These are phyloP conservation scores for Erysimum pusillum DNA, from an alignment of 441 rosid genomes.

Conservation along the genomic window DNA sequence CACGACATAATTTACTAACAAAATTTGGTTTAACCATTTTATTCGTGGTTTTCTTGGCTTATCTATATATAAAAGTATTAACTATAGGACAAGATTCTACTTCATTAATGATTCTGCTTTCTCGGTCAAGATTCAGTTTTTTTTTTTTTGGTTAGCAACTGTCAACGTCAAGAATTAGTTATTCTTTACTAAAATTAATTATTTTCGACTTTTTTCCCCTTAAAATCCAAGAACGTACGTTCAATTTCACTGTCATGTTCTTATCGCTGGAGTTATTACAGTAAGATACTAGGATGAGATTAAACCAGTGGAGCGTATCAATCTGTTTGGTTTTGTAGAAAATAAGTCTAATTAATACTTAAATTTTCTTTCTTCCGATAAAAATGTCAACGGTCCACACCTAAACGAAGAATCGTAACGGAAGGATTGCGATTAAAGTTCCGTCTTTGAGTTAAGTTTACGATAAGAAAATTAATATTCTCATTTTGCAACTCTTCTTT, in stretches of 20 bases:
- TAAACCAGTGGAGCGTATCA: neutral
- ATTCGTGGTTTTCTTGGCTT: too few species aligned
- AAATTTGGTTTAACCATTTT: too few species aligned
- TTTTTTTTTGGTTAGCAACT: too few species aligned
- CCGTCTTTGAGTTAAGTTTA: constrained; percentile 31
- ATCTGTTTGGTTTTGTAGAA: neutral
- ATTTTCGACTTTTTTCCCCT: too few species aligned
- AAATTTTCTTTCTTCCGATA: constrained; percentile 5
- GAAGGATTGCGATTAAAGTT: constrained; percentile 17
- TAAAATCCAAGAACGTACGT: too few species aligned
- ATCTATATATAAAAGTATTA: too few species aligned
- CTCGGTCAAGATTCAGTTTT: too few species aligned
- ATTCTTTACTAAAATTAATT: too few species aligned
- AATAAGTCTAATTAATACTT: neutral
- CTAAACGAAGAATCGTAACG: constrained; percentile 19
- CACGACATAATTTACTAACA: too few species aligned
- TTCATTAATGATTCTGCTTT: too few species aligned
- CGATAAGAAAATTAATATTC: neutral
- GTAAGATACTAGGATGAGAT: constrained; percentile 35
- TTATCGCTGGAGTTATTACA: constrained; percentile 15
- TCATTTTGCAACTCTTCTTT: neutral
- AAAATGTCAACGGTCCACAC: constrained; percentile 38
- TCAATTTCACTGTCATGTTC: neutral
- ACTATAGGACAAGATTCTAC: too few species aligned
- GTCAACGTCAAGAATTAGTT: too few species aligned